These are phyloP conservation scores for Dujonia santamariae DNA, from an alignment of 1,139 yeast genomes.

Conservation along the genomic window DNA sequence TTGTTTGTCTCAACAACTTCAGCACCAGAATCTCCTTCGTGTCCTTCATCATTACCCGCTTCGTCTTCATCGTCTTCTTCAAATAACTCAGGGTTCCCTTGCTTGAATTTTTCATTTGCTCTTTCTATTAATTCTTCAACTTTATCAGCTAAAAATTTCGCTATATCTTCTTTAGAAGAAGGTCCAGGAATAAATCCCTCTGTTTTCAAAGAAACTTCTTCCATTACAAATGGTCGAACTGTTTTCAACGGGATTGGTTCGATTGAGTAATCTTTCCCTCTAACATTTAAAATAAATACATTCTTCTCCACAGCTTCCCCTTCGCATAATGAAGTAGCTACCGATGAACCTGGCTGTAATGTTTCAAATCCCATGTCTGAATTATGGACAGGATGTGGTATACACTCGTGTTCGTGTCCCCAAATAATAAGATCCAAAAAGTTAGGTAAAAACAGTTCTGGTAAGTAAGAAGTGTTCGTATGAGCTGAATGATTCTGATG, in stretches of 20 bases:
- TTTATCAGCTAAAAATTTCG: constrained; percentile 54
- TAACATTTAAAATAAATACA: constrained; percentile 67
- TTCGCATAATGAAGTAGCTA: constrained; percentile 85
- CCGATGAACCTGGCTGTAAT: constrained; percentile 91
- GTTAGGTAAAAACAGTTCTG: constrained; percentile 78
- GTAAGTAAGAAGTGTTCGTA: constrained; percentile 76
- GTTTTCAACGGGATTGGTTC: constrained; percentile 68
- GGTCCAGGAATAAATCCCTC: constrained; percentile 62
- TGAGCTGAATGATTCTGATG: constrained; percentile 89
- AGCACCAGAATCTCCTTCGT: constrained; percentile 4
- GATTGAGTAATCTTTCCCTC: constrained; percentile 55
- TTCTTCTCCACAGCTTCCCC: constrained; percentile 79
- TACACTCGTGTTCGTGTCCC: constrained; percentile 99
- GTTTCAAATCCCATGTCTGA: constrained; percentile 71
- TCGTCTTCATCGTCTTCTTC: constrained; percentile 18
- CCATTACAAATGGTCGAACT: constrained; percentile 81
- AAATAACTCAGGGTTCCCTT: constrained; percentile 28
- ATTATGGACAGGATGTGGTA: constrained; percentile 66
- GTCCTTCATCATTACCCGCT: constrained; percentile 11
- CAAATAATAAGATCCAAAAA: constrained; percentile 82
- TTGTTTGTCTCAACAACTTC: constrained; percentile 8
- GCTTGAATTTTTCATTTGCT: constrained; percentile 54
- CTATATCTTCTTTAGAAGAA: constrained; percentile 60
- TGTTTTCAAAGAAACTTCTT: constrained; percentile 53
- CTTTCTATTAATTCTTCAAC: constrained; percentile 65